Evolutionary conservation across 768 basidiomycete genomes (phyloP), one percentile per base, ranked within the genome.

Genomic region (Leucosporidium scottii): DNA sequence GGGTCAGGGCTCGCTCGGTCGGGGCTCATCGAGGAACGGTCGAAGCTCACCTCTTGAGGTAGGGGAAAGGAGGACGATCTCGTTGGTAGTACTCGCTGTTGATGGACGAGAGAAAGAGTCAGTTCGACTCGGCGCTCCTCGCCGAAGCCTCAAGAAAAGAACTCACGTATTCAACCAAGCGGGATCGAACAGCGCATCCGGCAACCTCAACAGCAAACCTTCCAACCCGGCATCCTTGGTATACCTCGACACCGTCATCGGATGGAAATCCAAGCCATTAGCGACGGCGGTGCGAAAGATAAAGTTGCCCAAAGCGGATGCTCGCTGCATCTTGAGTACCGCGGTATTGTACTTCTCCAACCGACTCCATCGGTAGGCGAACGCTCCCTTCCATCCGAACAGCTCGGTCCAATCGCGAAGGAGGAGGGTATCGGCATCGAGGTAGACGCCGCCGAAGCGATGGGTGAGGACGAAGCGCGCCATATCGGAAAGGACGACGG

Each of bases 351-450:
- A 97, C 77, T 87, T 90, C 75, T 89, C 85, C 70, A 93, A 81
- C 59, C 91, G 86, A 28, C 89, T 91, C 94, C 94, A 98, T 4
- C 94, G 84, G 77, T 97, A 98, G 10, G 94, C 93, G 74, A 96
- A 99, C 21, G 93, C 92, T 49, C 93, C 93, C 74, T 87, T 86
- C 88, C 90, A 96, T 39, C 91, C 91, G 91, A 91, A 97, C 9
- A 99, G 81, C 73, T 98, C 94, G 76, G 96, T 93, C 96, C 96
- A 99, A 76, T 99, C 94, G 30, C 96, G 87, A 34, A 99, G 80
- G 73, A 99, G 86, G 70, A 99, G 85, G 12, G 92, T 97, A 77
- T 98, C 96, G 18, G 93, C 93, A 75, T 99, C 94, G 61, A 99
- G 85, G 76, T 98, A 99, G 58, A 92, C 89, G 20, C 94, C 94